Evolutionary conservation across 176 grass and related monocot genomes (phyloP).

Genomic region (Alloteropsis semialata): DNA sequence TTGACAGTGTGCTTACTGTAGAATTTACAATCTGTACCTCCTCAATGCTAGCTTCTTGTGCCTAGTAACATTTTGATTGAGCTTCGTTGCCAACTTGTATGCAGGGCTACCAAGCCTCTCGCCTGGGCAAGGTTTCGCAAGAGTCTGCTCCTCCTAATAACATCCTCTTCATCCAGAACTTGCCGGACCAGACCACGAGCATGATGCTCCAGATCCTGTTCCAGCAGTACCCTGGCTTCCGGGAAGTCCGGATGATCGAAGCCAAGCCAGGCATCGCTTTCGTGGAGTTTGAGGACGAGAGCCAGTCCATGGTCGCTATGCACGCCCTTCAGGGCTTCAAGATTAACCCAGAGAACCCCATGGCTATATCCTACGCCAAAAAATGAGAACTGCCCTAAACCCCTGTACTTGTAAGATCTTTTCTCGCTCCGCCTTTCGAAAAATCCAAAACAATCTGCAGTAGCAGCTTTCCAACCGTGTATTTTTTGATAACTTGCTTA

Average conservation of each 20-base stretch:
- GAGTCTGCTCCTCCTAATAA: constrained; percentile 74
- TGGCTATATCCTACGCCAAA: constrained; percentile 82
- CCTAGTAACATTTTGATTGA: neutral
- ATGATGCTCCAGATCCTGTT: constrained; percentile 98
- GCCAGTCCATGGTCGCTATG: constrained; percentile 82
- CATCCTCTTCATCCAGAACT: constrained; percentile 94
- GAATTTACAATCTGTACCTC: constrained; percentile 3
- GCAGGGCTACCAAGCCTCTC: constrained; percentile 57
- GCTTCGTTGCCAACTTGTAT: constrained; percentile 13
- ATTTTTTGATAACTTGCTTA: constrained; percentile 32
- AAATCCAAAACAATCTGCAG: constrained; percentile 12
- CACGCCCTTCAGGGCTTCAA: constrained; percentile 93
- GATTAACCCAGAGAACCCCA: constrained; percentile 88
- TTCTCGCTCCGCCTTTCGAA: neutral
- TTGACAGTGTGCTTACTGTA: neutral
- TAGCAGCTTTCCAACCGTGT: constrained; percentile 24
- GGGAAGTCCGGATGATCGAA: constrained; percentile 87
- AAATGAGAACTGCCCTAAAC: constrained; percentile 46
- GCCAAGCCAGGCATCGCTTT: constrained; percentile 96
- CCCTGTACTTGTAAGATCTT: constrained; percentile 31
- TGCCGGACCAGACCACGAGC: constrained; percentile 75
- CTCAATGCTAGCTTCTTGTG: constrained; percentile 2
- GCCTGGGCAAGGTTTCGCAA: constrained; percentile 43
- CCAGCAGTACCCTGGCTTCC: constrained; percentile 95
- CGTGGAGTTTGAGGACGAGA: constrained; percentile 82